Evolutionary conservation across 1,284 basidiomycete species (phyloP), one percentile per base, ranked within the genome.

Genomic region (Apiotrichum sp.): DNA sequence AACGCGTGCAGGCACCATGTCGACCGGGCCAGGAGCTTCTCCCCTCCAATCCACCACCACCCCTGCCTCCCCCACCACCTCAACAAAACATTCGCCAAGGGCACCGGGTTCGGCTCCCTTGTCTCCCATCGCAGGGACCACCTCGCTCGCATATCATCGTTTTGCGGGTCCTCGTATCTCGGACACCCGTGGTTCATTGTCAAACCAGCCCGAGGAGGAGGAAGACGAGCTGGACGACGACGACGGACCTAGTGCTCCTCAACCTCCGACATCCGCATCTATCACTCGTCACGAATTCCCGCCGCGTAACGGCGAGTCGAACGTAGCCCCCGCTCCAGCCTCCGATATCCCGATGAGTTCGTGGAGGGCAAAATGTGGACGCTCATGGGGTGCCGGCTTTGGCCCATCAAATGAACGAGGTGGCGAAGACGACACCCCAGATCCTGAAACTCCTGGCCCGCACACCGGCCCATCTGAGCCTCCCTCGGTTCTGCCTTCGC

Each of bases 381-480:
- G 57, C 1, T 46, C 52, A 29, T 62, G 67, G 66, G 55, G 56
- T 4, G 56, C 62, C 14, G 66, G 67, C 2, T 69, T 68, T 44
- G 70, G 66, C 29, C 59, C 61, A 34, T 70, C 69, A 11, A 71
- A 71, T 44, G 69, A 72, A 48, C 55, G 69, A 32, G 66, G 68
- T 13, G 67, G 65, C 6, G 66, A 63, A 7, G 64, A 63, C 9
- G 63, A 53, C 29, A 58, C 55, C 0, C 57, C 58, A 29, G 61
- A 62, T 10, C 42, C 52, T 8, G 55, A 57, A 10, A 55, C 55
- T 13, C 42, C 44, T 1, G 32, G 13, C 31, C 35, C 34, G 9
- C 8, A 13, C 6, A 16, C 40, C 45, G 22, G 42, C 39, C 34
- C 47, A 7, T 59, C 58, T 6, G 40, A 48, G 38, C 43, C 47